Conservation (phyloP, 148 eudicot genomes). For the Bassia scoparia region DNA sequence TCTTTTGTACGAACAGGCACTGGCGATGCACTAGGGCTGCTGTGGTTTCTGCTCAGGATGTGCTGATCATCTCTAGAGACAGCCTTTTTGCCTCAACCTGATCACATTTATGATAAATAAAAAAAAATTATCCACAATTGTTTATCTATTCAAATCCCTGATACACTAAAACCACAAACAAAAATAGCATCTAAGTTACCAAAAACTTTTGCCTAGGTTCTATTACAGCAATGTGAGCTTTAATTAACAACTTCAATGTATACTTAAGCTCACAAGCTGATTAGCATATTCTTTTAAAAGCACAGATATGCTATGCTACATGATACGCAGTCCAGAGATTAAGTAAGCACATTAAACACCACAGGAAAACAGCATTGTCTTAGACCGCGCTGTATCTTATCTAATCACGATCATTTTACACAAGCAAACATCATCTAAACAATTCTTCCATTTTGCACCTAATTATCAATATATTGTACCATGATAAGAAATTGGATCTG, state of each 20-base stretch:
- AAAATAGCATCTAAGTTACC: neutral
- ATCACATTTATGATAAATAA: neutral
- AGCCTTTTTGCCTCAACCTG: slow-evolving; percentile 99
- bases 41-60: slow-evolving; percentile 44
- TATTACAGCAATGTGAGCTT: neutral
- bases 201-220: slow-evolving; percentile 2
- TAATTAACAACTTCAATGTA: neutral
- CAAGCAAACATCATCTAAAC: neutral
- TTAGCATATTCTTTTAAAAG: neutral
- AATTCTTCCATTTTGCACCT: neutral
- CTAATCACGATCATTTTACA: neutral
- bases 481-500: neutral
- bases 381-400: too few species aligned
- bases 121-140: neutral
- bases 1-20: slow-evolving; percentile 72
- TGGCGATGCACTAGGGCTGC: slow-evolving; percentile 73
- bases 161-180: neutral
- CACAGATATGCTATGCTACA: neutral
- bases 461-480: neutral
- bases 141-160: neutral
- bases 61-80: slow-evolving; percentile 93
- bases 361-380: neutral
- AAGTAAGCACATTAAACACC: neutral
- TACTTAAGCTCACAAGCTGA: neutral
- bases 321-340: neutral